A percentile compares a stretch with the other conserved stretches of the same genome.
These are phyloP conservation scores for Arthroderma sp. DNA, from an alignment of 2,329 filamentous ascomycete species.

Conservation along the genomic window DNA sequence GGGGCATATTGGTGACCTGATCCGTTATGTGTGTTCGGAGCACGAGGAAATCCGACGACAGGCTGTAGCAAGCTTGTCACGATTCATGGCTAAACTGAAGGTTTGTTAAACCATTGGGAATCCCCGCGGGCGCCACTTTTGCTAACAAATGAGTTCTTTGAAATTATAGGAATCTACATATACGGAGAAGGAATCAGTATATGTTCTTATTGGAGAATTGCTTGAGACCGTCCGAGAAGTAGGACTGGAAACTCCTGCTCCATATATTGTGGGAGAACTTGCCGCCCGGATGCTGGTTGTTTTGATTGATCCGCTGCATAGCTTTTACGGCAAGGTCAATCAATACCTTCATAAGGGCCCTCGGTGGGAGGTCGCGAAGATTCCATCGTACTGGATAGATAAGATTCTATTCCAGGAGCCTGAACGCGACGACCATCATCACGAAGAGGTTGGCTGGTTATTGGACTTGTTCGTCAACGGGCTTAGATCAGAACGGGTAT, in stretches of 20 bases:
- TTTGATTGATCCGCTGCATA: conserved; percentile 62
- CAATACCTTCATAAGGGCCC: conserved; percentile 67
- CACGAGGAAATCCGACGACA: conserved; percentile 67
- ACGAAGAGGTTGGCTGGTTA: conserved; percentile 62
- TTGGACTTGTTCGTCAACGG: conserved; percentile 57
- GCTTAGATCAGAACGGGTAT: conserved; percentile 42
- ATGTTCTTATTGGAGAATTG: conserved; percentile 67
- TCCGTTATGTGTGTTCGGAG: conserved; percentile 62
- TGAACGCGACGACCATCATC: conserved; percentile 58
- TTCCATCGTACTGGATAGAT: conserved; percentile 49
- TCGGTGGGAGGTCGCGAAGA: conserved; percentile 50
- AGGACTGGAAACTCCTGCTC: conserved; percentile 47
- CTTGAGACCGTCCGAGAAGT: conserved; percentile 54
- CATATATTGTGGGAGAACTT: conserved; percentile 64
- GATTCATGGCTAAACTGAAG: conserved; percentile 38
- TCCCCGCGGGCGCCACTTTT: neutral
- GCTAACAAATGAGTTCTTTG: neutral
- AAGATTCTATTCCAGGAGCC: conserved; percentile 63
- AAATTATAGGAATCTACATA: conserved; percentile 51
- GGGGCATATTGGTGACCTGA: conserved; percentile 54
- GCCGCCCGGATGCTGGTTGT: conserved; percentile 57
- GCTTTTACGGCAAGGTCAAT: conserved; percentile 77
- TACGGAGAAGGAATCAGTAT: conserved; percentile 63
- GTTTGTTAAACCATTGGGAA: conserved; percentile 16
- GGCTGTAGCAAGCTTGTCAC: conserved; percentile 35